Conservation (phyloP, 208 protist genomes). For the Zelonia costaricensis region DNA sequence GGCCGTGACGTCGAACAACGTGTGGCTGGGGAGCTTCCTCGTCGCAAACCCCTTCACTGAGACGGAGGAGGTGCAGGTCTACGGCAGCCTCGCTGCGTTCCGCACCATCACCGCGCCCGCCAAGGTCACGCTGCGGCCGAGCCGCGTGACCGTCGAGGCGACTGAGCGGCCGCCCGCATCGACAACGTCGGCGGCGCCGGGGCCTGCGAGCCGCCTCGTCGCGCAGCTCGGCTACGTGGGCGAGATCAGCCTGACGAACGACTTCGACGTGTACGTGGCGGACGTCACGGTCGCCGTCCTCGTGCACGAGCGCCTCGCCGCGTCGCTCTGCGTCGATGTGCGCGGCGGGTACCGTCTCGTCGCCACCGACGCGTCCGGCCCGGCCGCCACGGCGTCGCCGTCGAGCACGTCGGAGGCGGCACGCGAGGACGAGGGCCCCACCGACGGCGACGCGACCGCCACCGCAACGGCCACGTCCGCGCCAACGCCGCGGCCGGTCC, state of each 20-base stretch:
- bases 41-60: conserved; percentile 69
- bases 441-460: not conserved
- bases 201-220: not conserved
- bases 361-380: not conserved
- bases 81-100: conserved; percentile 68
- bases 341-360: conserved; percentile 15
- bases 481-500: not conserved
- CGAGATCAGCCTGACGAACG: conserved; percentile 53
- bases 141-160: conserved; percentile 13
- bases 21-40: conserved; percentile 77
- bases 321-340: conserved; percentile 46
- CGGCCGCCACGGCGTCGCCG: not conserved
- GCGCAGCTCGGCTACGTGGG: conserved; percentile 50
- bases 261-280: conserved; percentile 40
- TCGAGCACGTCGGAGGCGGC: not conserved
- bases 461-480: not conserved
- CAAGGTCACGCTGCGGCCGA: conserved; percentile 27
- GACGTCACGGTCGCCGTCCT: conserved; percentile 35
- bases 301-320: conserved; percentile 40
- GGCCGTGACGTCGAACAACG: conserved; percentile 45
- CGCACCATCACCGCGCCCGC: conserved; percentile 61
- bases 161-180: not conserved
- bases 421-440: not conserved
- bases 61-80: conserved; percentile 80
- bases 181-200: not conserved